These are phyloP conservation scores for Globisporangium ultimum DNA, from an alignment of 352 stramenopile species.

Conservation along the genomic window DNA sequence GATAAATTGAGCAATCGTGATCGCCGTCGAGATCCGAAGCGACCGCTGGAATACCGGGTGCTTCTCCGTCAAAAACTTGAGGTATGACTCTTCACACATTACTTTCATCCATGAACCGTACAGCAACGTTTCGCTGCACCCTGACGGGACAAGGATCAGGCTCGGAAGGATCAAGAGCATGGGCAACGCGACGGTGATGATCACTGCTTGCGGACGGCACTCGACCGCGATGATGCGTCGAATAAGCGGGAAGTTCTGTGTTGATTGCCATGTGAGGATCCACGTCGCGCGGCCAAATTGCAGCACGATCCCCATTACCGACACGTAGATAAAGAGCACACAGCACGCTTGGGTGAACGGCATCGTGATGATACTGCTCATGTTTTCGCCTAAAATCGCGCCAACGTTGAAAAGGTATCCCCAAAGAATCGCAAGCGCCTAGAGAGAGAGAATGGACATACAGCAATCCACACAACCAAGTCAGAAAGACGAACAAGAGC, in stretches of 20 bases:
- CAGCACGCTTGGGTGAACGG: conserved; percentile 67
- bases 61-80: conserved; percentile 80
- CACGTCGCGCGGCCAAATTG: conserved; percentile 81
- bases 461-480: background rate
- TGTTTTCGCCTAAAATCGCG: conserved; percentile 82
- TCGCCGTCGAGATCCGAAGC: conserved; percentile 73
- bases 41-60: conserved; percentile 84
- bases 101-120: conserved; percentile 38
- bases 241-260: conserved; percentile 85
- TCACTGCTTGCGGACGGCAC: conserved; percentile 72
- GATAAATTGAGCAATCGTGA: conserved; percentile 83
- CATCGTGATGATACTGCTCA: conserved; percentile 85
- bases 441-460: background rate
- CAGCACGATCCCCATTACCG: conserved; percentile 81
- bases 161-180: conserved; percentile 74
- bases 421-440: conserved; percentile 84
- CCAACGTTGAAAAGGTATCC: conserved; percentile 83
- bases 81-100: conserved; percentile 80
- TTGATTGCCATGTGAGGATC: conserved; percentile 88
- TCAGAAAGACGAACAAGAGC: background rate
- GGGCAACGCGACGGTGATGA: conserved; percentile 67
- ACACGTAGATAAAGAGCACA: conserved; percentile 77
- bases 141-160: conserved; percentile 69
- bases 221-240: conserved; percentile 79
- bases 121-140: conserved; percentile 32